phyloP scores from a whole-genome alignment of 1,284 basidiomycete genomes.

The Afroboletus lepidellus region DNA sequence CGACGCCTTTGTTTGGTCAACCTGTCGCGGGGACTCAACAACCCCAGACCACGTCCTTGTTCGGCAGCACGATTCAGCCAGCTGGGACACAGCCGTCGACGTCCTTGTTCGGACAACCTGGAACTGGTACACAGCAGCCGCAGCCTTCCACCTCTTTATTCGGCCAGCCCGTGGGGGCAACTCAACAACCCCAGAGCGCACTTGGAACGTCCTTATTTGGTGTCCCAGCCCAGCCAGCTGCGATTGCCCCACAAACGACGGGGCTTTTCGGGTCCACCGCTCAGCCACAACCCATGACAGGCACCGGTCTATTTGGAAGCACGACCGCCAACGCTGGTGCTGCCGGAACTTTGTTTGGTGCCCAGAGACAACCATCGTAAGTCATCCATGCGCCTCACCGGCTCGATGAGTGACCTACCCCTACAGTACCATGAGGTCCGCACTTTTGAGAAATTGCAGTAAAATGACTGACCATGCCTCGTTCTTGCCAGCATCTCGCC shows the following conservation, averaged over 20 bases:
- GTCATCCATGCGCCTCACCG: not conserved
- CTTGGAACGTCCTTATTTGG: constrained; percentile 33
- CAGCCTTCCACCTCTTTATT: constrained; percentile 30
- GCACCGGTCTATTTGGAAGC: constrained; percentile 29
- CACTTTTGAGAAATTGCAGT: not conserved
- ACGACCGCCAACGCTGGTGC: constrained; percentile 25
- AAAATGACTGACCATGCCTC: constrained; percentile 2
- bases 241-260: constrained; percentile 14
- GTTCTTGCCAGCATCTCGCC: constrained; percentile 21
- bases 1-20: constrained; percentile 33
- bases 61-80: constrained; percentile 20
- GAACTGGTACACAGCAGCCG: constrained; percentile 21
- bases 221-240: constrained; percentile 15
- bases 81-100: constrained; percentile 20
- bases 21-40: constrained; percentile 26
- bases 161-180: constrained; percentile 21
- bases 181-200: constrained; percentile 34
- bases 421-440: constrained; percentile 29
- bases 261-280: constrained; percentile 26
- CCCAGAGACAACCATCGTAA: constrained; percentile 38
- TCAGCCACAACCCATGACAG: constrained; percentile 28
- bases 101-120: constrained; percentile 38
- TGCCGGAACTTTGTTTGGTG: constrained; percentile 39
- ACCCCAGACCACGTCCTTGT: constrained; percentile 31
- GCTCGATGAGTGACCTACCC: constrained; percentile 1